Evolutionary conservation across 495 filamentous ascomycete genomes (phyloP).

Genomic region (Penicillium pancosmium): DNA sequence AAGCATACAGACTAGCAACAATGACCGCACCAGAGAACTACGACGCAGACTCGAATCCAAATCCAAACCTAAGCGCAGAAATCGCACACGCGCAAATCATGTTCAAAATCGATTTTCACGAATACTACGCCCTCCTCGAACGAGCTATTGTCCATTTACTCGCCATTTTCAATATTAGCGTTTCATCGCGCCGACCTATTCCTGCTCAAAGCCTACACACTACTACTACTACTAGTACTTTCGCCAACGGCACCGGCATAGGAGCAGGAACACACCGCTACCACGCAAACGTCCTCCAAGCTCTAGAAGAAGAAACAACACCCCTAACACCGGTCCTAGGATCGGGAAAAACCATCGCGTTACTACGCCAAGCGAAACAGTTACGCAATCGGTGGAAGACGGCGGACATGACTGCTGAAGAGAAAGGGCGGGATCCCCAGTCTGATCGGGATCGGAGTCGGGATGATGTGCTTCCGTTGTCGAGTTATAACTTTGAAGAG

Average conservation of each 20-base stretch:
- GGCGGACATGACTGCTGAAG: slow-evolving; percentile 46
- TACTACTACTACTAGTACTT: too few species aligned
- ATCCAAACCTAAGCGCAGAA: not conserved
- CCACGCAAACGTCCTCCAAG: slow-evolving; percentile 64
- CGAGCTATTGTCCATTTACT: slow-evolving; percentile 64
- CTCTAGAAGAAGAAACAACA: slow-evolving; percentile 50
- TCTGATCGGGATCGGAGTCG: slow-evolving; percentile 12
- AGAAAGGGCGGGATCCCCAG: slow-evolving; percentile 26
- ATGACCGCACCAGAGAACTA: slow-evolving; percentile 12
- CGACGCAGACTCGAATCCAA: not conserved
- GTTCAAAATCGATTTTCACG: slow-evolving; percentile 73
- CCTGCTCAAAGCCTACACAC: too few species aligned
- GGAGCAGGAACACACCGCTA: slow-evolving; percentile 49
- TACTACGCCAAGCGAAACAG: slow-evolving; percentile 63
- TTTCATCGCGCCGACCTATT: slow-evolving; percentile 27
- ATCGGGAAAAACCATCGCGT: slow-evolving; percentile 41
- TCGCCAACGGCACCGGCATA: not conserved
- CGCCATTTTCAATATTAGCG: slow-evolving; percentile 54
- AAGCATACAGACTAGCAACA: slow-evolving; percentile 53
- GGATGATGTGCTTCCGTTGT: slow-evolving; percentile 34
- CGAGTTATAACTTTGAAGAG: slow-evolving; percentile 57
- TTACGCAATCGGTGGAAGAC: slow-evolving; percentile 70
- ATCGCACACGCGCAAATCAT: slow-evolving; percentile 55
- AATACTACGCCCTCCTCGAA: slow-evolving; percentile 69
- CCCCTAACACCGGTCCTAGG: slow-evolving; percentile 58